Evolutionary conservation across 306 rosid species (phyloP).

Genomic region (Quercus berberidifolia): DNA sequence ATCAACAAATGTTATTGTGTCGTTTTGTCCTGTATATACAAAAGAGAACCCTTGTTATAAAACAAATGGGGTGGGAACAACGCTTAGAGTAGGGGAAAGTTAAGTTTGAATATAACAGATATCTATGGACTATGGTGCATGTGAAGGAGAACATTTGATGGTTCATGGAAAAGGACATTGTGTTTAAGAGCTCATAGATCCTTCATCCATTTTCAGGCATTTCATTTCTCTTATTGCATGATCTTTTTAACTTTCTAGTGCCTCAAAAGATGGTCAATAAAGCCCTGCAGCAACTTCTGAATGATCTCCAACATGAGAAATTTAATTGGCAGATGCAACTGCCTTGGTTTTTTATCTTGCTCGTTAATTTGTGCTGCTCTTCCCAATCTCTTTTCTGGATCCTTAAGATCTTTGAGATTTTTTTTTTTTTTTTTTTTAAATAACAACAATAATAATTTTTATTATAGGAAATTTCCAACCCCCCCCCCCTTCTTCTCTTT

Average conservation of each 20-base stretch:
- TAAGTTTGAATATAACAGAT: not conserved
- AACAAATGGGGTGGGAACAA: not conserved
- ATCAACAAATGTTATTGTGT: not conserved
- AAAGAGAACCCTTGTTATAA: not conserved
- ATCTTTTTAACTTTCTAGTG: not conserved
- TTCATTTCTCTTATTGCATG: not conserved
- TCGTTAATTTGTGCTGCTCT: too few relatives aligned
- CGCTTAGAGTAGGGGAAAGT: not conserved
- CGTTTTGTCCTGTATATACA: constrained; percentile 1
- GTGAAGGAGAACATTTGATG: not conserved
- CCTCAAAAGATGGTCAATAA: not conserved
- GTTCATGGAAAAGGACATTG: not conserved
- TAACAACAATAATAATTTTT: too few relatives aligned
- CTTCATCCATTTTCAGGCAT: not conserved
- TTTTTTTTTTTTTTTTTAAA: not conserved
- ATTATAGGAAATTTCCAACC: too few relatives aligned
- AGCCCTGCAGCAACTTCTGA: not conserved
- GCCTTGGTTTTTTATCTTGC: too few relatives aligned
- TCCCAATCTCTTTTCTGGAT: too few relatives aligned
- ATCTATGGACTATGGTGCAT: not conserved
- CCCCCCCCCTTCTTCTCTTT: too few relatives aligned
- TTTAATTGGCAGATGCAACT: too few relatives aligned
- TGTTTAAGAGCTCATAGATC: not conserved
- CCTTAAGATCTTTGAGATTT: too few relatives aligned
- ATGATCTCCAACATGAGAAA: too few relatives aligned